These are phyloP conservation scores for Backusella australiensis DNA, from an alignment of 192 early-diverging fungal species.

Conservation along the genomic window DNA sequence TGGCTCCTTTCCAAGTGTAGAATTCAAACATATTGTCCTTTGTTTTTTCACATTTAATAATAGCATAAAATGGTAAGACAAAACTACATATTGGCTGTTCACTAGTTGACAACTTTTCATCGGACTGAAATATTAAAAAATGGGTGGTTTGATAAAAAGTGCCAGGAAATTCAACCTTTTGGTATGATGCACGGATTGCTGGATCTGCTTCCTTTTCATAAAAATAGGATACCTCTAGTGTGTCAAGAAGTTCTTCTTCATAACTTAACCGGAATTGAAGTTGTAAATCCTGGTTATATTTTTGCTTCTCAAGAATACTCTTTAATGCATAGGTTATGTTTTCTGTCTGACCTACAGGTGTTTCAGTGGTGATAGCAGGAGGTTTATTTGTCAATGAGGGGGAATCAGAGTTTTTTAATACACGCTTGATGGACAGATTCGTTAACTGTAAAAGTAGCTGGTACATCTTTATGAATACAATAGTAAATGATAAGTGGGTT, in stretches of 20 bases:
- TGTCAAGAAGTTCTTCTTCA: constrained; percentile 70
- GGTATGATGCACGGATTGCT: neutral
- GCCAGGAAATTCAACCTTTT: constrained; percentile 48
- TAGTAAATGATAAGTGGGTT: neutral
- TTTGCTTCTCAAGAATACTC: constrained; percentile 67
- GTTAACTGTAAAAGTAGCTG: constrained; percentile 91
- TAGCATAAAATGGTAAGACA: constrained; percentile 83
- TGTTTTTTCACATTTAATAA: constrained; percentile 88
- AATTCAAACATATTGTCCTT: constrained; percentile 71
- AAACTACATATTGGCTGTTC: constrained; percentile 60
- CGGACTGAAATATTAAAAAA: constrained; percentile 81
- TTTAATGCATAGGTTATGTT: constrained; percentile 48
- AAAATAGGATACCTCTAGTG: constrained; percentile 39
- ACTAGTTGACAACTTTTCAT: constrained; percentile 48
- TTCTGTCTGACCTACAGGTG: neutral
- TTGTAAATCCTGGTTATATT: constrained; percentile 76
- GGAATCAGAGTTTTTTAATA: constrained; percentile 66
- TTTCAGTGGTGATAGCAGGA: neutral
- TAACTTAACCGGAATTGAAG: constrained; percentile 74
- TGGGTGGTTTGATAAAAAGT: constrained; percentile 81
- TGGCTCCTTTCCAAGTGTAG: constrained; percentile 87
- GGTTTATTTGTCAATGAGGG: neutral
- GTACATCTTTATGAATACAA: constrained; percentile 58
- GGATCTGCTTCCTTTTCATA: neutral
- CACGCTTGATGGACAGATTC: constrained; percentile 77